These are phyloP conservation scores for Geranium rotundifolium DNA, from an alignment of 345 rosid genomes.

Conservation along the genomic window DNA sequence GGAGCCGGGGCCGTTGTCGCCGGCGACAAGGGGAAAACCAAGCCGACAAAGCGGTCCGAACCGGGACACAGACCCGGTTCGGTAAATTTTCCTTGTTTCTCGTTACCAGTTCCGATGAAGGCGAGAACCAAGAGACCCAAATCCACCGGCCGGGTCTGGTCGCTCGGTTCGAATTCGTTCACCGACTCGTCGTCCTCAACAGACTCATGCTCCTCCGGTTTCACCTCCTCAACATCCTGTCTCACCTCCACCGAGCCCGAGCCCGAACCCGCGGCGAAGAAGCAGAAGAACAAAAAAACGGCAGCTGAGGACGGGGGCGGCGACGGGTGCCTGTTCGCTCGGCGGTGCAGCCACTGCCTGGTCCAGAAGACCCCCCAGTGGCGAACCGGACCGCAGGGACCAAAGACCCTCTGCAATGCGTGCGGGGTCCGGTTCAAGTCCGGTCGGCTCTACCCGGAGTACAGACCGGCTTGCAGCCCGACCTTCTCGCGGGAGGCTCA, in stretches of 20 bases:
- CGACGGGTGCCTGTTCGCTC: conserved; percentile 17
- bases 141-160: conserved; percentile 19
- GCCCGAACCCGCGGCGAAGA: conserved; percentile 22
- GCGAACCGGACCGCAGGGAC: conserved; percentile 50
- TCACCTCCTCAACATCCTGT: no score
- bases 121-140: conserved; percentile 35
- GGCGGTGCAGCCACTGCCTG: conserved; percentile 45
- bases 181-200: conserved; percentile 24
- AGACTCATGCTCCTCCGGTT: conserved; percentile 15
- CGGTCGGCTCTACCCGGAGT: conserved; percentile 52
- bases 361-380: conserved; percentile 55
- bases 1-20: background rate
- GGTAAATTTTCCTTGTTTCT: conserved; percentile 11
- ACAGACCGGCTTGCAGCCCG: conserved; percentile 57
- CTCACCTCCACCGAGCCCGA: conserved; percentile 4
- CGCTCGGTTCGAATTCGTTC: conserved; percentile 9
- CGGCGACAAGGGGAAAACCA: background rate
- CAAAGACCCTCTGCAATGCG: conserved; percentile 51
- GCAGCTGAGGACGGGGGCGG: conserved; percentile 10
- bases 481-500: conserved; percentile 33
- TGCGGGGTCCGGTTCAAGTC: conserved; percentile 54
- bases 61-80: background rate
- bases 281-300: conserved; percentile 17
- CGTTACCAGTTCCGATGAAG: conserved; percentile 24
- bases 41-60: background rate